These are phyloP conservation scores for Hylodesmum podocarpum DNA, from an alignment of 306 rosid species.

Conservation along the genomic window DNA sequence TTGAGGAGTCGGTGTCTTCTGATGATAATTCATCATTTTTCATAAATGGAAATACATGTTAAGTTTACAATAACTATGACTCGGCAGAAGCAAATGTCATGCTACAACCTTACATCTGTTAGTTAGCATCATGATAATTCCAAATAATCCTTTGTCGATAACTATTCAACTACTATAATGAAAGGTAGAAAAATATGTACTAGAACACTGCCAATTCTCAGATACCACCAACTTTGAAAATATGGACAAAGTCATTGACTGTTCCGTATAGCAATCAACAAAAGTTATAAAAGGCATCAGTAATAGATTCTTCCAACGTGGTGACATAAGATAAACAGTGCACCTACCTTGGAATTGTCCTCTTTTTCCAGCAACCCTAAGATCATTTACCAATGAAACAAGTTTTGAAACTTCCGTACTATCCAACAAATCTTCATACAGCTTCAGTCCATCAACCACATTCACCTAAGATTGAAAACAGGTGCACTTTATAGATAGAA, in stretches of 20 bases:
- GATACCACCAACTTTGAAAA: neutral
- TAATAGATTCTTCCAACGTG: neutral
- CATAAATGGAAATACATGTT: neutral
- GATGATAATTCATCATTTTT: neutral
- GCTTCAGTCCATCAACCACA: constrained; percentile 70
- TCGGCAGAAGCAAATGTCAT: neutral
- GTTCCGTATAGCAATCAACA: neutral
- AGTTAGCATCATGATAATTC: neutral
- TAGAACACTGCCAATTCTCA: neutral
- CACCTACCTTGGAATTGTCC: constrained; percentile 66
- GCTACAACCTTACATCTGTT: neutral
- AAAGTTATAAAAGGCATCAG: neutral
- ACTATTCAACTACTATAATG: neutral
- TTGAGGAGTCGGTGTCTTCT: neutral
- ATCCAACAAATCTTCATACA: constrained; percentile 49
- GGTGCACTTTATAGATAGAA: constrained; percentile 7
- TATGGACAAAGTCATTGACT: neutral
- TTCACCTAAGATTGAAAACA: constrained; percentile 53
- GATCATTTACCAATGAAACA: constrained; percentile 54
- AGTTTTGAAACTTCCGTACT: constrained; percentile 60
- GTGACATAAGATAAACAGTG: neutral
- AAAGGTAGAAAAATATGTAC: neutral
- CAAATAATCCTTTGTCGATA: neutral
- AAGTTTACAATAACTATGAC: neutral
- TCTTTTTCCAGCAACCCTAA: constrained; percentile 63